Base-by-base conservation (phyloP, 2,329 filamentous ascomycete species). In the Aspergillus novoparasiticus region DNA sequence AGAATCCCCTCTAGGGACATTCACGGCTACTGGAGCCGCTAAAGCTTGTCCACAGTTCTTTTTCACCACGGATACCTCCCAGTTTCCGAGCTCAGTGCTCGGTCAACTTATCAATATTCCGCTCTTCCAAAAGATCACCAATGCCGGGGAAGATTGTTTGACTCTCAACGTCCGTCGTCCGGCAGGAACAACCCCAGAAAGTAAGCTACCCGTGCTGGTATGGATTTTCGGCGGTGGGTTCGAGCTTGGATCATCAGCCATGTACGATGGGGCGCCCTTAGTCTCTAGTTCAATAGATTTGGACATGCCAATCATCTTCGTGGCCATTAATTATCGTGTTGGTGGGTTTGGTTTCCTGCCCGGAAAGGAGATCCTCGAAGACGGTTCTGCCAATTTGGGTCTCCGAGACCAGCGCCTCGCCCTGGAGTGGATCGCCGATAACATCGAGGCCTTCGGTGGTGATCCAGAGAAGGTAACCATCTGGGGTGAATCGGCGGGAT, bases 401-500 rank as follows among this genome's bases (percentile, higher is more conserved):
- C 82, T 92, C 3, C 81, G 90, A 0, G 91, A 94, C 71, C 90
- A 94, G 70, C 83, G 90, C 39, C 82, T 90, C 66, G 91, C 86
- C 0, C 81, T 94, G 8, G 79, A 93, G 73, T 94, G 91, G 91
- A 86, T 92, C 1, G 87, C 89, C 9, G 90, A 92, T 69, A 92
- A 94, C 68, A 92, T 94, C 61, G 87, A 80, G 1, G 83, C 86
- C 0, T 96, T 95, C 72, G 92, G 92, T 11, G 92, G 92, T 16
- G 91, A 94, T 73, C 89, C 90, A 0, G 81, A 82, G n/a, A 90
- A 90, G 74, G 90, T 94, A 6, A 94, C 90, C 0, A 89, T 94
- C 63, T 93, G 89, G 89, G 91, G 91, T 30, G 88, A 94, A 73
- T 88, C 85, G 2, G 89, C 90, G 0, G 89, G 89, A 0, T 80